Evolutionary conservation across 2,329 filamentous ascomycete genomes (phyloP).

Genomic region (Ceratocystis cubensis): DNA sequence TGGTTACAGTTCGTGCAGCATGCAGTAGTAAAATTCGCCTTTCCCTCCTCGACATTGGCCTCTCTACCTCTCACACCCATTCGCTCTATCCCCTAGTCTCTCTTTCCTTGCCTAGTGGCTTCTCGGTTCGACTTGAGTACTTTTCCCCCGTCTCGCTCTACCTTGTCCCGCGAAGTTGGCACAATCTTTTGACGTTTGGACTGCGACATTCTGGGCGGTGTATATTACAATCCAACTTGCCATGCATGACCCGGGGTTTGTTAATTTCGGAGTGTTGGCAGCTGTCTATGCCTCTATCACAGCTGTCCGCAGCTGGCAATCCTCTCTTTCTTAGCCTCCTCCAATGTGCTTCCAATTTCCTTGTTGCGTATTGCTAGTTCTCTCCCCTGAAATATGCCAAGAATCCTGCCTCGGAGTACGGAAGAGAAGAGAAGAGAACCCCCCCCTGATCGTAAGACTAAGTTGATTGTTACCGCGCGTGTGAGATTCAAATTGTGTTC

Average conservation of each 20-base stretch:
- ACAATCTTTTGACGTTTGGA: too few species aligned
- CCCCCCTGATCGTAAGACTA: neutral
- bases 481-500: neutral
- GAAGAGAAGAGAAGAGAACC: neutral
- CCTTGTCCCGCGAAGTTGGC: too few species aligned
- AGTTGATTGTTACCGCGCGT: neutral
- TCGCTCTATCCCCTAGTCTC: too few species aligned
- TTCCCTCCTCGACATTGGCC: too few species aligned
- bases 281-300: neutral
- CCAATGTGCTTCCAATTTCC: neutral
- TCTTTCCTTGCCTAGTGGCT: too few species aligned
- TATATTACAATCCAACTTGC: neutral
- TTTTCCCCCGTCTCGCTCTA: too few species aligned
- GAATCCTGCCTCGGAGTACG: conserved; percentile 3
- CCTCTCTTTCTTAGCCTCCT: neutral
- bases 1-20: too few species aligned
- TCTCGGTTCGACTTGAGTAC: too few species aligned
- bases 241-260: neutral
- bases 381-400: conserved; percentile 6
- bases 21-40: too few species aligned
- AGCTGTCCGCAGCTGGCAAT: neutral
- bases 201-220: neutral
- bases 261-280: neutral
- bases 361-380: too few species aligned
- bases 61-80: too few species aligned